Evolutionary conservation across 1,284 basidiomycete species (phyloP).

Genomic region (Trametes versicolor): DNA sequence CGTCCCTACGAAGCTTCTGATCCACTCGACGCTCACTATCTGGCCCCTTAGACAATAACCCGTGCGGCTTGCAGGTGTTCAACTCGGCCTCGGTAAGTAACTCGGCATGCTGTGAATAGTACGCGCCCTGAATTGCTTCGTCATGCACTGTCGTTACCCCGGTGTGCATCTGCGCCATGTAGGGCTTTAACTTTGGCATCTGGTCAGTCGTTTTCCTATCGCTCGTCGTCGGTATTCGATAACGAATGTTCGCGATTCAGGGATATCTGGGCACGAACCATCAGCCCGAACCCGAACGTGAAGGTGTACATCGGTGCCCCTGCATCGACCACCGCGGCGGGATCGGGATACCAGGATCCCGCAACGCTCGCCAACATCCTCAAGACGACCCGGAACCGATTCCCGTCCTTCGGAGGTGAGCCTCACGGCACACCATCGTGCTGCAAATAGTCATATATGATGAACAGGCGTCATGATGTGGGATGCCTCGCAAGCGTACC

Average conservation of each 20-base stretch:
- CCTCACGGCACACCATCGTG: background rate
- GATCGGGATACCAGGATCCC: conserved; percentile 62
- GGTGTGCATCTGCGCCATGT: conserved; percentile 5
- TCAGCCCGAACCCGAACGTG: conserved; percentile 65
- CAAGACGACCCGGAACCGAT: conserved; percentile 64
- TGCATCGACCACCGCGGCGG: conserved; percentile 64
- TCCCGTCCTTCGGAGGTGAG: conserved; percentile 70
- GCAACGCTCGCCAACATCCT: conserved; percentile 60
- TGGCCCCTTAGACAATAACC: conserved; percentile 55
- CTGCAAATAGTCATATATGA: conserved; percentile 13
- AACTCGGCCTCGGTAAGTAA: conserved; percentile 50
- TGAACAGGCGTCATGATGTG: conserved; percentile 68
- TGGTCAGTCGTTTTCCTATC: conserved; percentile 48
- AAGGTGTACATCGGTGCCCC: conserved; percentile 72
- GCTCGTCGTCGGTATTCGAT: background rate
- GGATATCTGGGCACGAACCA: conserved; percentile 68
- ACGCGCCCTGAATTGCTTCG: background rate
- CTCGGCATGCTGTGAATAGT: background rate
- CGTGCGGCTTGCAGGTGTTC: conserved; percentile 56
- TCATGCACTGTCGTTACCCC: conserved; percentile 2
- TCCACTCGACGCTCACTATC: conserved; percentile 5
- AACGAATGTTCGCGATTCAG: conserved; percentile 42
- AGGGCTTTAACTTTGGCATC: conserved; percentile 64
- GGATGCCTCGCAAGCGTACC: conserved; percentile 76
- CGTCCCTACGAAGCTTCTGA: conserved; percentile 21